Evolutionary conservation across 2,329 filamentous ascomycete species (phyloP).

Genomic region (Trichophyton schoenleinii): DNA sequence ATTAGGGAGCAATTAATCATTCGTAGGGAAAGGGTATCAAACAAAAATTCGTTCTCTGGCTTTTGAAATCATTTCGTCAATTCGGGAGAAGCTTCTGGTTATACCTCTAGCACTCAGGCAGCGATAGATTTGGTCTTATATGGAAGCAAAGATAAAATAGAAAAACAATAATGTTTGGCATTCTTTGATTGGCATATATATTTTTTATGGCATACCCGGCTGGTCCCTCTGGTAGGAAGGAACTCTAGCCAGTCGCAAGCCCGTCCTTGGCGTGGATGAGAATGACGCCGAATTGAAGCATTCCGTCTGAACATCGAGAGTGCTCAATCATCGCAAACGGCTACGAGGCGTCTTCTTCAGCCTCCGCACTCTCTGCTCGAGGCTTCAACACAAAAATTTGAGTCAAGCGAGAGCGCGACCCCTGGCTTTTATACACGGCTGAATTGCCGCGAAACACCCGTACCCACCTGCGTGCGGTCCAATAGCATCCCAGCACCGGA

Average conservation of each 20-base stretch:
- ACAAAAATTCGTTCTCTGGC: too few species aligned
- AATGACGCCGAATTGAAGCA: too few species aligned
- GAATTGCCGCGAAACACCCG: constrained; percentile 1
- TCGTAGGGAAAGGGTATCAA: too few species aligned
- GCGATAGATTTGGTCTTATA: too few species aligned
- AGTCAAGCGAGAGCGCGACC: background rate
- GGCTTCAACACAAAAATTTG: background rate
- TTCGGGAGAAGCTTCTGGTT: too few species aligned
- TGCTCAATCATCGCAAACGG: background rate
- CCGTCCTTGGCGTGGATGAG: background rate
- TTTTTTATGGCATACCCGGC: too few species aligned
- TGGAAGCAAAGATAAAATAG: background rate
- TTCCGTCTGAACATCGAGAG: background rate
- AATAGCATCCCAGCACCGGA: background rate
- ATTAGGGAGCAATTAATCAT: background rate
- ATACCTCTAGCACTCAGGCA: too few species aligned
- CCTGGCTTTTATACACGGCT: background rate
- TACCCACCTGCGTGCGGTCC: background rate
- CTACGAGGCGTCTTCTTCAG: background rate
- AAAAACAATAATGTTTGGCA: background rate
- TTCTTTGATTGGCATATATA: background rate
- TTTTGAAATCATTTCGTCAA: too few species aligned
- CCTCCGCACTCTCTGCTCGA: background rate
- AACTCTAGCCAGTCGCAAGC: background rate
- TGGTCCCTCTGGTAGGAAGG: too few species aligned